Base-by-base conservation (phyloP, 495 filamentous ascomycete species). In the Apiosordaria backusii region DNA sequence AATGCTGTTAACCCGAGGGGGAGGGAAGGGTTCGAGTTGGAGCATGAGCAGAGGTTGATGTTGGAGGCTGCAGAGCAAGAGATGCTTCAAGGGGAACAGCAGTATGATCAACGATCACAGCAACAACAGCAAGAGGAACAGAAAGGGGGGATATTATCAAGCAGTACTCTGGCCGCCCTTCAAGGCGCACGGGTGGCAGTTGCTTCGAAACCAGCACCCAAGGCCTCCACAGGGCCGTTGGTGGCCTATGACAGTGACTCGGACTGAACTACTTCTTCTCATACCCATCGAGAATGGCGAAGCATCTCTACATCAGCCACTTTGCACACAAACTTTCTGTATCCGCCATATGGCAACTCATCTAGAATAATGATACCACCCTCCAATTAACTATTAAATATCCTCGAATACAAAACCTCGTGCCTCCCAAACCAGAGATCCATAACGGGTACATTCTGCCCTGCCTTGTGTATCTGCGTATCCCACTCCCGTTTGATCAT, bases 351-450 rank as follows among this genome's bases (percentile, higher is more conserved):
- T n/a, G n/a, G n/a, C n/a, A n/a, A n/a, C n/a, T n/a, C n/a, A n/a
- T 62, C 50, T 66, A 57, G 50, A 57, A 55, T 0, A 7, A 66
- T 29, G 52, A 65, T 62, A 52, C 63, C 57, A 69, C 29, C n/a
- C n/a, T 25, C 23, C 53, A 59, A 7, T 75, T 63, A 86, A 62
- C 83, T 84, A 75, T 99, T 98, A 71, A 99, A 99, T 60, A 99
- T 98, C 74, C 95, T 87, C 68, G 91, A 96, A 79, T 99, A 99
- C 50, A 99, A 77, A 74, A 97, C 76, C 82, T 99, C 95, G 79
- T 99, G 95, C 75, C 95, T 86, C 13, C 96, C 95, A 65, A 96
- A 82, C 92, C 94, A 99, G 55, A 99, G 73, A 84, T 99, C 95
- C 82, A 97, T 85, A 19, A 89, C 86, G 7, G 93, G 92, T 50